Base-by-base conservation (phyloP, 768 basidiomycete genomes). In the Suillus placidus region DNA sequence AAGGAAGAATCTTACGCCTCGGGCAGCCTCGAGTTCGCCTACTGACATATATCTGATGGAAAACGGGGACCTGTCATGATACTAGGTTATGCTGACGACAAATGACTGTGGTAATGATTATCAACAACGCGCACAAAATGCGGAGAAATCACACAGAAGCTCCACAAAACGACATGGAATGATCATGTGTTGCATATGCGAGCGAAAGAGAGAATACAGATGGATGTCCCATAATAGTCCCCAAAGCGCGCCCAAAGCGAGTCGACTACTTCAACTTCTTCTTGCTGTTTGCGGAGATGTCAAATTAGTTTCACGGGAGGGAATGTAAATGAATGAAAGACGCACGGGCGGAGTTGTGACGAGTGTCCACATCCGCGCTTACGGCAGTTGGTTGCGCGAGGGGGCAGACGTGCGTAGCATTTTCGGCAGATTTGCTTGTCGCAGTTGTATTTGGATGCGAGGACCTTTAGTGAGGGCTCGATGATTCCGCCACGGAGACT, bases 401-500 rank as follows among this genome's bases (percentile, higher is more conserved):
- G 97, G 69, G 97, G 97, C 73, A 99, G 97, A 73, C 97, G 97
- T 54, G 97, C 97, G 80, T 99, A 99, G 85, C 97, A 99, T 82
- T 98, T 98, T 81, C 97, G 95, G 88, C 97, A 99, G 74, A 98
- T 98, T 79, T 96, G 94, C 87, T 97, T 97, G 82, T 97, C 95
- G 80, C 95, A 98, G 84, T 98, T 98, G 89, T 95, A 97, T 80
- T 97, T 97, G 78, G 91, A 86, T 65, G 97, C 97, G 67, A 99
- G 88, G 49, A 95, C 94, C 83, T 98, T 98, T 76, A 99, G 84
- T 70, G 97, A 99, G 68, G 97, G 97, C 83, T 99, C 97, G 71
- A 99, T 99, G 84, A 99, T 95, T 61, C 97, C 97, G 68, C 97
- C 96, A 79, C 95, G 92, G 72, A 97, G 93, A 84, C 92, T 92